Base-by-base conservation (phyloP, 768 basidiomycete genomes). In the Podaxis carcinomalis region DNA sequence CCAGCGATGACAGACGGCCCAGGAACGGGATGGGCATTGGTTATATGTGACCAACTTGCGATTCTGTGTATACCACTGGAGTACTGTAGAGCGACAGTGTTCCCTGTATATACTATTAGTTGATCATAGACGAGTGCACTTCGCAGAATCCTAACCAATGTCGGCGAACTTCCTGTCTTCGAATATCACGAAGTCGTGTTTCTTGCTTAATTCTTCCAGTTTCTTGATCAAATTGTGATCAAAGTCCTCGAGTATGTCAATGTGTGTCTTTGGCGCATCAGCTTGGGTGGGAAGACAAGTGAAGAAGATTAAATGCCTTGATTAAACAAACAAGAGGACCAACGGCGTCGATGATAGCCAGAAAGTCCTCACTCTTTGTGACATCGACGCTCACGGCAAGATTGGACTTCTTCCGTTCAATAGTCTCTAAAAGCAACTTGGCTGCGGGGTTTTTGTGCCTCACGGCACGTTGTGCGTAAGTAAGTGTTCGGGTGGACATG, bases 121-220 rank as follows among this genome's bases (percentile, higher is more conserved):
- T 50, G 27, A n/a, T 14, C 52, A n/a, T 51, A 62, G 47, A 60
- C 47, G 21, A 21, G 11, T 19, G 37, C 7, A 13, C n/a, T 19
- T 39, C 23, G 21, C 16, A 23, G 25, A 44, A 37, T 28, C 66
- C 83, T 68, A 64, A 95, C 96, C 96, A 56, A 99, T 98, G 73
- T 99, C 97, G 3, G 97, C 96, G 68, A 99, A 99, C 74, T 99
- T 99, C 65, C 97, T 82, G 77, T 99, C 97, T 77, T 98, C 97
- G 67, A 98, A 99, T 67, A 98, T 95, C 56, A 96, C 73, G 76
- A 98, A 99, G 68, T 97, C 93, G 64, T 97, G 86, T 70, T 90
- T 88, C 50, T 74, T 68, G 68, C 89, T 87, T 5, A 98, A 83
- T 37, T 79, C 78, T 62, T 85, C 81, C 44, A 99, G 79, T 47